Evolutionary conservation across 2,329 filamentous ascomycete species (phyloP), one percentile per base, ranked within the genome.

Genomic region (Taxawa tesnikishii): DNA sequence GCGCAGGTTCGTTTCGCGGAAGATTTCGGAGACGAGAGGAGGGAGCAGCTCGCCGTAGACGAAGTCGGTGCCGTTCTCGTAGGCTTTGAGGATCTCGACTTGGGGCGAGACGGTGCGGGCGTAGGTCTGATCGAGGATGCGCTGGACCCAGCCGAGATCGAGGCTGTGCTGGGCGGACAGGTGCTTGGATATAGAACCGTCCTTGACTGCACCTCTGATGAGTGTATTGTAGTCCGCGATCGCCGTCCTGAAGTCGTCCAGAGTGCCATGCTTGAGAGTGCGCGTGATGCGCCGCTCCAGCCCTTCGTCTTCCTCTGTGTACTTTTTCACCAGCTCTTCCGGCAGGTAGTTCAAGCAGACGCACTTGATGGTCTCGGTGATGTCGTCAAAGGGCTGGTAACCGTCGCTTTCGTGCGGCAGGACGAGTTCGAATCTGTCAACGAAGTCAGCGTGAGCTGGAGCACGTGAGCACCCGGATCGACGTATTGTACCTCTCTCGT

Each of bases 31-130:
- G 41, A 90, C 73, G 50, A 98, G 92, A 2, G 78, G 76, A 13
- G 85, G 80, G 17, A 90, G 67, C 15, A 98, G 72, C 55, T 98
- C 90, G 50, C 90, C 90, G 51, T 98, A 98, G 24, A 93, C 83
- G 45, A 93, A 88, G 56, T 93, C 84, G 43, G 82, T 83, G 45
- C 87, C 88, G 50, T 85, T 84, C 49, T 90, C 75, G 54, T 96
- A 94, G 46, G 82, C 78, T 37, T 76, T 75, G 9, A 96, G 72
- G 7, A 79, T 73, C 41, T 93, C 83, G 15, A 94, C 84, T 38
- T 81, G 75, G 5, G 84, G 87, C 2, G 87, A 90, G 6, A 98
- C 90, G 4, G 84, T 93, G 31, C 90, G 83, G 47, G 87, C 77
- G 59, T 94, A 96, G 14, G 84, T 80, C 53, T 98, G 71, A 27